These are phyloP conservation scores for Seminavis robusta DNA, from an alignment of 108 stramenopile species.

Conservation along the genomic window DNA sequence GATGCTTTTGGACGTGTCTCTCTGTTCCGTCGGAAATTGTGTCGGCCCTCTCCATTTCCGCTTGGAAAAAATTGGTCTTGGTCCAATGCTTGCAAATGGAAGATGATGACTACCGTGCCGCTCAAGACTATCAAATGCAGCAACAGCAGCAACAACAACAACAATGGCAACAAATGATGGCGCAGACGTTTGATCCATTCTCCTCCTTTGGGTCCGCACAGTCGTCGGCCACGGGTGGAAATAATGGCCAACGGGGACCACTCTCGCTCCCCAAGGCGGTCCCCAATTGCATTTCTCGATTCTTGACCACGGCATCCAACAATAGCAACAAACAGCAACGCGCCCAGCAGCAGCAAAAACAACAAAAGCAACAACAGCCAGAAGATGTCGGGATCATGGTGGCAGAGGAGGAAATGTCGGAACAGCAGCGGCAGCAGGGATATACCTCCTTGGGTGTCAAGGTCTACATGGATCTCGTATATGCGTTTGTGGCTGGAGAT, in stretches of 20 bases:
- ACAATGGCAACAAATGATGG: slow-evolving; percentile 7
- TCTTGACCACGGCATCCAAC: not conserved
- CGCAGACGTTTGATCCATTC: slow-evolving; percentile 2
- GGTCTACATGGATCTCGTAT: not conserved
- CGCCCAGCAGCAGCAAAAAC: slow-evolving; percentile 2
- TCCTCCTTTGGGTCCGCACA: not conserved
- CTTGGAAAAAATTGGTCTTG: slow-evolving; percentile 72
- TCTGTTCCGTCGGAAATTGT: slow-evolving; percentile 40
- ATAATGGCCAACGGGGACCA: no score
- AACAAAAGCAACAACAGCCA: not conserved
- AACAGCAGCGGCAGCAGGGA: not conserved
- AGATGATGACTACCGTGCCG: slow-evolving; percentile 7
- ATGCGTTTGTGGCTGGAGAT: slow-evolving; percentile 5
- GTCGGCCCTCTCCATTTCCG: slow-evolving; percentile 38
- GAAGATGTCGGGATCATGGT: not conserved
- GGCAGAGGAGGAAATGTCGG: not conserved
- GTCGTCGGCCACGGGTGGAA: not conserved
- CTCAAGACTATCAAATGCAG: not conserved
- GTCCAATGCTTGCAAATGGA: slow-evolving; percentile 42
- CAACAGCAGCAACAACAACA: not conserved
- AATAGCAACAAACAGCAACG: not conserved
- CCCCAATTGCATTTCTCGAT: slow-evolving; percentile 11
- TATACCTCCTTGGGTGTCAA: not conserved
- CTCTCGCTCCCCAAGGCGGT: slow-evolving; percentile 7
- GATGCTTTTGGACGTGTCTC: slow-evolving; percentile 64